A percentile compares a stretch with the other conserved stretches of the same genome.
Evolutionary conservation across 768 basidiomycete species (phyloP).

Genomic region (Boletus reticulatus): DNA sequence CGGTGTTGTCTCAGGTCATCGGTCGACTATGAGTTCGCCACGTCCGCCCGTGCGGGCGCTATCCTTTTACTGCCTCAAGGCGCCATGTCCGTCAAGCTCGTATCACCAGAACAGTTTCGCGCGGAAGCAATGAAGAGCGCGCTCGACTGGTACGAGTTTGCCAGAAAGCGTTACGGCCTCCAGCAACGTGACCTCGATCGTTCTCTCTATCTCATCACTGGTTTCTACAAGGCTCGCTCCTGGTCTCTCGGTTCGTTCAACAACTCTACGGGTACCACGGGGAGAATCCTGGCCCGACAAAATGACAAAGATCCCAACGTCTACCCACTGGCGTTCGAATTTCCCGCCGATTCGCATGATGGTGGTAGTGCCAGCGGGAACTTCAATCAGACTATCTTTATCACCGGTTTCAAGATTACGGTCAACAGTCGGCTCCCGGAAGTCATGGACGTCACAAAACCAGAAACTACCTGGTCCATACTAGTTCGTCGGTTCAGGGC

Average conservation of each 20-base stretch:
- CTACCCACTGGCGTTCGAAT: background rate
- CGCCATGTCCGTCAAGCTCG: background rate
- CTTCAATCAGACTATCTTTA: background rate
- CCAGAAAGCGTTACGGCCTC: background rate
- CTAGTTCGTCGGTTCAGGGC: background rate
- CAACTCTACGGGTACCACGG: background rate
- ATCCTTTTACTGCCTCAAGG: background rate
- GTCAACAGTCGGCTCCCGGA: background rate
- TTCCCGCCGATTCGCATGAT: background rate
- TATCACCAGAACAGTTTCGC: background rate
- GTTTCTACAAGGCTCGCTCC: background rate
- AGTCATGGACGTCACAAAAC: background rate
- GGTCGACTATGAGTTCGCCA: background rate
- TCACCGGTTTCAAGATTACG: background rate
- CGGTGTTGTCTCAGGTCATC: background rate
- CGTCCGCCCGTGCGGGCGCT: background rate
- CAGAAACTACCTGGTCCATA: background rate
- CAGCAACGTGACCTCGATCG: background rate
- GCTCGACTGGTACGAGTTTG: background rate
- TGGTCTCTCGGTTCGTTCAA: conserved; percentile 1
- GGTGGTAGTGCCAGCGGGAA: background rate
- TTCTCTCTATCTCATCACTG: conserved; percentile 4
- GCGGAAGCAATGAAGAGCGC: background rate
- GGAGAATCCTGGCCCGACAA: background rate
- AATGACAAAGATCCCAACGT: background rate